phyloP scores from a whole-genome alignment of 2,329 filamentous ascomycete genomes.

The Claviceps capensis region DNA sequence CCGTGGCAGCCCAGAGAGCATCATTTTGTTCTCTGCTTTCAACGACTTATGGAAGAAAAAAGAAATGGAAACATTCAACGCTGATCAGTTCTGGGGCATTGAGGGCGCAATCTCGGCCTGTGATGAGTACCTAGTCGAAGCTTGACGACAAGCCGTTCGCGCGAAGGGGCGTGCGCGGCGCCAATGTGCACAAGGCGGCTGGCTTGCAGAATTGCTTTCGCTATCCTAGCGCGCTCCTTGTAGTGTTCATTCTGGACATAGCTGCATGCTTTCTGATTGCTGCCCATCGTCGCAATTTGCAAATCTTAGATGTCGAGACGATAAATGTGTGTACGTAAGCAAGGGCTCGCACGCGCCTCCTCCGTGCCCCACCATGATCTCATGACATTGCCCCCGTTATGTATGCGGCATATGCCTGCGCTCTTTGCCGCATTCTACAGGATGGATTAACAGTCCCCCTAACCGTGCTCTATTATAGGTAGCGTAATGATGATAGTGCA shows the following conservation, averaged over 20 bases:
- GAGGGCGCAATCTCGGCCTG: conserved; percentile 16
- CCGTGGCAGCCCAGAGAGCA: conserved; percentile 28
- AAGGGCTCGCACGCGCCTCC: background rate
- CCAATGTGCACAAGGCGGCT: too few relatives aligned
- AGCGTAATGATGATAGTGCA: background rate
- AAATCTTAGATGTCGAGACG: background rate
- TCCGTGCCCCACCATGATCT: background rate
- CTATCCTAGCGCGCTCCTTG: background rate
- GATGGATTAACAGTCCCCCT: background rate
- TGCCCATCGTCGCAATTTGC: background rate
- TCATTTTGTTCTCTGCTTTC: conserved; percentile 68
- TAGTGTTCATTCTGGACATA: background rate
- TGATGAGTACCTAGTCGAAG: conserved; percentile 1
- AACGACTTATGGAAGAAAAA: conserved; percentile 70
- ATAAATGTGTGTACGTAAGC: background rate
- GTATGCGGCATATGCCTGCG: background rate
- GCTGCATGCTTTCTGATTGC: background rate
- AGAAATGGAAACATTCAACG: conserved; percentile 45
- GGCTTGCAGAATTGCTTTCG: background rate
- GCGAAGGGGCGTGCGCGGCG: too few relatives aligned
- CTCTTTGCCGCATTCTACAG: background rate
- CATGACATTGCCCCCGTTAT: background rate
- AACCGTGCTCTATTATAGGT: too few relatives aligned
- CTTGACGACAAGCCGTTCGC: background rate
- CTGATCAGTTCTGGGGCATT: conserved; percentile 70